Percentiles rank a stretch among this genome's conserved stretches.
phyloP scores from a whole-genome alignment of 1,284 basidiomycete genomes.

The Malassezia psittaci region DNA sequence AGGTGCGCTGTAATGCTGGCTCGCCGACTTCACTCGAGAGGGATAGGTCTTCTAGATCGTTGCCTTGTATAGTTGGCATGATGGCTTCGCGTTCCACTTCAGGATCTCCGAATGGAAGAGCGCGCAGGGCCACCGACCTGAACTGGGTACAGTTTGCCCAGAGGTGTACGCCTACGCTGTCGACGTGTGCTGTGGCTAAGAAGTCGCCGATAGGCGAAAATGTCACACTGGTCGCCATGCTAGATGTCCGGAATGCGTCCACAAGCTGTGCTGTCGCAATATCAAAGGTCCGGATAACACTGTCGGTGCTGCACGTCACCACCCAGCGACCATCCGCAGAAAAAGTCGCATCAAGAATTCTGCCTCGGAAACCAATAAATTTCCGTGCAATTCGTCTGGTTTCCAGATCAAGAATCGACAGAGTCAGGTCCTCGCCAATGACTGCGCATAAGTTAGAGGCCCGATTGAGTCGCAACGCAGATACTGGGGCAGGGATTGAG shows the following conservation, averaged over 20 bases:
- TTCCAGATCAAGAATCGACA: conserved; percentile 84
- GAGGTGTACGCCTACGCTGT: conserved; percentile 82
- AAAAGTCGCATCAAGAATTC: conserved; percentile 52
- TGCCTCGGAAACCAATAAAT: conserved; percentile 50
- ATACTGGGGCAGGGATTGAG: conserved; percentile 60
- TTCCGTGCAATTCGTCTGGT: conserved; percentile 78
- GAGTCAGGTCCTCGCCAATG: conserved; percentile 70
- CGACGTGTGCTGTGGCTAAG: conserved; percentile 84
- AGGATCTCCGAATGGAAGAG: conserved; percentile 61
- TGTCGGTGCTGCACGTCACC: conserved; percentile 75
- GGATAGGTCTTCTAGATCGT: conserved; percentile 62
- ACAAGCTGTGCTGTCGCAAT: conserved; percentile 83
- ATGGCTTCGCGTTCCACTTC: conserved; percentile 51
- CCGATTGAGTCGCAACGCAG: conserved; percentile 66
- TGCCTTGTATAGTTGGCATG: conserved; percentile 73
- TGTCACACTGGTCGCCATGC: conserved; percentile 75
- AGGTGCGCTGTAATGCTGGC: conserved; percentile 30
- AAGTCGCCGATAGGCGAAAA: conserved; percentile 95
- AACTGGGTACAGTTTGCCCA: conserved; percentile 98
- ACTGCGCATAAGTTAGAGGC: conserved; percentile 77
- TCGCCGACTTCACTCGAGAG: conserved; percentile 21
- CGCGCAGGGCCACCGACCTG: conserved; percentile 68
- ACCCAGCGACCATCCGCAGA: conserved; percentile 91
- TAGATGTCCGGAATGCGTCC: conserved; percentile 81
- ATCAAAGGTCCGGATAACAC: conserved; percentile 87